Evolutionary conservation across 768 basidiomycete species (phyloP).

Genomic region (Fibroporia radiculosa): DNA sequence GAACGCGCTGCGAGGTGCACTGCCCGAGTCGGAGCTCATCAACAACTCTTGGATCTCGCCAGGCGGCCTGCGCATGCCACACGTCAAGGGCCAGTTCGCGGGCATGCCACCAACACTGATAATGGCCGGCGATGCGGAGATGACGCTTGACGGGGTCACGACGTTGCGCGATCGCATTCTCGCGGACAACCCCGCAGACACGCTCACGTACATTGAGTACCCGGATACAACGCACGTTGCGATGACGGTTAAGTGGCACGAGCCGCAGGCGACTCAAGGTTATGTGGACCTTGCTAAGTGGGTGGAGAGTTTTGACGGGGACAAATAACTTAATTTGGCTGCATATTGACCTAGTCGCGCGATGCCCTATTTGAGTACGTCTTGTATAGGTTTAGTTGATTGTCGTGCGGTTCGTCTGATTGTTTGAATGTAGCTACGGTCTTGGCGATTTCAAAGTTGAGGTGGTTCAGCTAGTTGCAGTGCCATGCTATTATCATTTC

Average conservation of each 20-base stretch:
- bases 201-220: slow-evolving; percentile 2
- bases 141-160: slow-evolving; percentile 37
- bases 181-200: slow-evolving; percentile 14
- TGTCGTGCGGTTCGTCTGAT: too few relatives aligned
- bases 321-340: too few relatives aligned
- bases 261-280: slow-evolving; percentile 7
- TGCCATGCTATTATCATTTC: too few relatives aligned
- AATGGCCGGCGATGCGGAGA: slow-evolving; percentile 48
- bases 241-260: not conserved
- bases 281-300: not conserved
- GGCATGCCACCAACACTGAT: slow-evolving; percentile 59
- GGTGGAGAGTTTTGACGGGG: too few relatives aligned
- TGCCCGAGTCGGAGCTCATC: slow-evolving; percentile 36
- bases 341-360: too few relatives aligned
- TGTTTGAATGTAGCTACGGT: too few relatives aligned
- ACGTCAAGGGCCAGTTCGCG: slow-evolving; percentile 35
- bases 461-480: too few relatives aligned
- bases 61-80: slow-evolving; percentile 27
- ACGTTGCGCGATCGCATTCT: slow-evolving; percentile 18
- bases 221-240: slow-evolving; percentile 4
- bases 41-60: slow-evolving; percentile 54
- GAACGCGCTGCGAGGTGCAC: slow-evolving; percentile 38
- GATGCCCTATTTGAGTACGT: too few relatives aligned
- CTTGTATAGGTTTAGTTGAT: too few relatives aligned
- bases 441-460: too few relatives aligned